Evolutionary conservation across 129 eudicot species (phyloP), one percentile per base, ranked within the genome.

Genomic region (Flaveria bidentis): DNA sequence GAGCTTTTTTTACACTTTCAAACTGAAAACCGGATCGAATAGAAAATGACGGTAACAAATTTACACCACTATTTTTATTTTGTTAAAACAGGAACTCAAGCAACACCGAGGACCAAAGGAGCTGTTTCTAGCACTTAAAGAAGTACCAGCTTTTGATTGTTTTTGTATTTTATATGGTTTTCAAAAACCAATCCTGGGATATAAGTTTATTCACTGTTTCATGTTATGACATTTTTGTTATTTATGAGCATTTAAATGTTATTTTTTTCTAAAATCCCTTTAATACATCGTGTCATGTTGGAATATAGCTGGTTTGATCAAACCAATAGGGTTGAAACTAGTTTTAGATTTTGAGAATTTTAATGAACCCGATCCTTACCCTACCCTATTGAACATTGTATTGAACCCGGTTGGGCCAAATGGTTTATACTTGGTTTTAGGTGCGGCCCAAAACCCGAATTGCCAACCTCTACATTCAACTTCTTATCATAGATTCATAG

Each of bases 91-190:
- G 89, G 87, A 44, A 83, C 90, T 17, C 84, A 86, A 80, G 90
- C 90, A 67, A 73, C 87, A 64, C 90, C 90, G 46, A 84, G 90
- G 81, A 82, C 58, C 58, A 52, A 52, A 52, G 58, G 58, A 52
- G 22, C 22, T 4, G 58, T 16, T 52, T 52, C 58, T 10, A 52
- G 58, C 58, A n/a, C 58, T n/a, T 52, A n/a, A n/a, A 1, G 58
- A 52, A n/a, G 8, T 52, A 50, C 23, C 20, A 52, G 15, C 5
- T 5, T 52, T 52, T 5, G 22, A 23, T 52, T 52, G 22, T 5
- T n/a, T 52, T 52, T 52, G 58, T n/a, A n/a, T 52, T 13, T 52
- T 15, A 50, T 50, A 50, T 50, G 56, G 17, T 50, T 50, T 50
- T 50, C 20, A 15, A n/a, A 2, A 50, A 50, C 22, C 22, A n/a